These are phyloP conservation scores for Scleromitrula shiraiana DNA, from an alignment of 2,329 filamentous ascomycete genomes.

Conservation along the genomic window DNA sequence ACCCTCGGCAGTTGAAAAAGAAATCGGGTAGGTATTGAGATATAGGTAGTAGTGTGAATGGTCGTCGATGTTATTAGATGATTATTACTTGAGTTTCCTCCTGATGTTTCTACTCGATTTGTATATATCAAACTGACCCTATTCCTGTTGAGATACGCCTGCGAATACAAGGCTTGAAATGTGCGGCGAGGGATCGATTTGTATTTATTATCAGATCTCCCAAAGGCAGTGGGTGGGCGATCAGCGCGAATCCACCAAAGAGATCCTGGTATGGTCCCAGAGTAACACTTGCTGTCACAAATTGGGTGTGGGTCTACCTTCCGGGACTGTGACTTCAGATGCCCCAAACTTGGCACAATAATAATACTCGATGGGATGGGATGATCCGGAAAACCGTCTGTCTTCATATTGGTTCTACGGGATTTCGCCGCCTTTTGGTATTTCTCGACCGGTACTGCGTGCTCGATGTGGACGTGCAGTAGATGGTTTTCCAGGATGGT, in stretches of 20 bases:
- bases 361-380: conserved; percentile 21
- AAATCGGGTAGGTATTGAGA: background rate
- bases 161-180: conserved; percentile 26
- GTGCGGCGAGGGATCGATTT: conserved; percentile 35
- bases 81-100: conserved; percentile 22
- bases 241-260: conserved; percentile 42
- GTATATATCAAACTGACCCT: conserved; percentile 7
- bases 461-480: conserved; percentile 20
- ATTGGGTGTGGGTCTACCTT: conserved; percentile 42
- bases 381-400: conserved; percentile 16
- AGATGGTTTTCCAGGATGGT: conserved; percentile 20
- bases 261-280: conserved; percentile 39
- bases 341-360: conserved; percentile 26
- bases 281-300: conserved; percentile 40
- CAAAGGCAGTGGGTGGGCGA: conserved; percentile 39
- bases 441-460: conserved; percentile 23
- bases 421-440: conserved; percentile 20
- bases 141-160: conserved; percentile 23
- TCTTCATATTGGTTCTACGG: conserved; percentile 21
- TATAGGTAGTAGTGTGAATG: background rate
- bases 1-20: conserved; percentile 2
- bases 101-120: conserved; percentile 28
- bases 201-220: conserved; percentile 42
- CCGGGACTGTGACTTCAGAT: conserved; percentile 27
- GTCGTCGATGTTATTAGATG: conserved; percentile 15